phyloP scores from a whole-genome alignment of 1,284 basidiomycete genomes.

The Moniliophthora roreri region DNA sequence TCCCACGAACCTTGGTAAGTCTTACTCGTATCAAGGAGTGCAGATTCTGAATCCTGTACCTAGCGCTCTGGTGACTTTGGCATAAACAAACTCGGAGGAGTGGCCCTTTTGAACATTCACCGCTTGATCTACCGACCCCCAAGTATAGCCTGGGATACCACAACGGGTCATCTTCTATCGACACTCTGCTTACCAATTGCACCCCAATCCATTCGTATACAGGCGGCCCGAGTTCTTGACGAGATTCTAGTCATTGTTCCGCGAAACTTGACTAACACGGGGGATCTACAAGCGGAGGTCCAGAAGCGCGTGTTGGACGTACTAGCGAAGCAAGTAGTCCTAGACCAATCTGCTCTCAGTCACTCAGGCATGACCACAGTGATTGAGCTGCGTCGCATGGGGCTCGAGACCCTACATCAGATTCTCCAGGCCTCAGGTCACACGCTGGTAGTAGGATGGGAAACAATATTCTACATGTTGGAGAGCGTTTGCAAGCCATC shows the following conservation, averaged over 20 bases:
- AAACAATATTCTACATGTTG: slow-evolving; percentile 89
- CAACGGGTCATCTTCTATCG: slow-evolving; percentile 77
- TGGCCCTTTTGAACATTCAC: slow-evolving; percentile 81
- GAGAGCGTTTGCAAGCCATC: slow-evolving; percentile 74
- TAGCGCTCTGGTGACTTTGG: slow-evolving; percentile 85
- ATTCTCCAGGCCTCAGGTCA: slow-evolving; percentile 92
- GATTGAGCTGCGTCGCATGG: slow-evolving; percentile 83
- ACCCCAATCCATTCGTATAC: slow-evolving; percentile 79
- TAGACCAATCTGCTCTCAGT: slow-evolving; percentile 37
- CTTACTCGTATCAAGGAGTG: not conserved
- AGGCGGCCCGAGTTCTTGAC: slow-evolving; percentile 85
- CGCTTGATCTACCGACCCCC: slow-evolving; percentile 81
- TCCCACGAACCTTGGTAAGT: slow-evolving; percentile 73
- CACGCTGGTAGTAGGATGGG: slow-evolving; percentile 89
- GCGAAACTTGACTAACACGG: slow-evolving; percentile 60
- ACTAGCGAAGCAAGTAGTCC: slow-evolving; percentile 77
- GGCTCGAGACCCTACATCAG: slow-evolving; percentile 85
- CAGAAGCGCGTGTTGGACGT: slow-evolving; percentile 85
- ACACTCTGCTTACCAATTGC: slow-evolving; percentile 69
- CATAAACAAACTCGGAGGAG: slow-evolving; percentile 79
- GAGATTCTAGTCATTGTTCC: slow-evolving; percentile 76
- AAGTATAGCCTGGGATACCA: slow-evolving; percentile 83
- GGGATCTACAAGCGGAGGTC: slow-evolving; percentile 65
- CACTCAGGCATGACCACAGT: slow-evolving; percentile 47
- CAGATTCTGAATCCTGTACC: not conserved